Base-by-base conservation (phyloP, 2,329 filamentous ascomycete species). In the Aspergillus pseudotamarii region DNA sequence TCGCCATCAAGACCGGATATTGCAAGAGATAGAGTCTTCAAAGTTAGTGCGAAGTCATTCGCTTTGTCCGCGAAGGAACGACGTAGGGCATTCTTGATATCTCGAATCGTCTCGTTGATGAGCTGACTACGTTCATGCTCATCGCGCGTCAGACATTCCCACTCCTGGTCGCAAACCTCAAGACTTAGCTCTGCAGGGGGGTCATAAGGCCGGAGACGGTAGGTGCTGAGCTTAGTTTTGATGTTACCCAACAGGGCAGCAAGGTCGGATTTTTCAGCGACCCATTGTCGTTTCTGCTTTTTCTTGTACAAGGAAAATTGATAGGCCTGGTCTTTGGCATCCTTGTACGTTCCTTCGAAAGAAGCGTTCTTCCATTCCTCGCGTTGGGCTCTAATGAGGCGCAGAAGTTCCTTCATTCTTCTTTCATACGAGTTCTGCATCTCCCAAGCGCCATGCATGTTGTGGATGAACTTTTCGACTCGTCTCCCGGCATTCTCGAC, bases 361-460 rank as follows among this genome's bases (percentile, higher is more conserved):
- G 84, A 89, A 12, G 94, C 88, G 54, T 88, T 86, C 68, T 90
- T 86, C 95, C 95, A 99, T 63, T 84, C 78, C 60, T 90, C 84
- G 56, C 89, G 85, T 78, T 97, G 93, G 67, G 85, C 85, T 30
- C 85, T 84, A 70, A 98, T 93, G 67, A 89, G 85, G 69, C 88
- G 85, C 66, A 98, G 83, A 46, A 99, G 84, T 69, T 89, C 92
- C 62, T 88, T 88, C 92, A 98, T 96, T 64, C 95, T 88, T 73
- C 91, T 86, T 83, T 99, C 95, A 76, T 94, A 99, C 34, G 91
- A 92, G 75, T 93, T 96, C 79, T 99, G 94, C 95, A 99, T 99
- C 80, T 97, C 94, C 95, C 95, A 99, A 10, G 95, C 94, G 26
- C 95, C 95, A 76, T 97, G 93, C 95, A 99, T 98, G 78, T 95